Evolutionary conservation across 2,329 filamentous ascomycete species (phyloP).

Genomic region (Colletotrichum shisoi): DNA sequence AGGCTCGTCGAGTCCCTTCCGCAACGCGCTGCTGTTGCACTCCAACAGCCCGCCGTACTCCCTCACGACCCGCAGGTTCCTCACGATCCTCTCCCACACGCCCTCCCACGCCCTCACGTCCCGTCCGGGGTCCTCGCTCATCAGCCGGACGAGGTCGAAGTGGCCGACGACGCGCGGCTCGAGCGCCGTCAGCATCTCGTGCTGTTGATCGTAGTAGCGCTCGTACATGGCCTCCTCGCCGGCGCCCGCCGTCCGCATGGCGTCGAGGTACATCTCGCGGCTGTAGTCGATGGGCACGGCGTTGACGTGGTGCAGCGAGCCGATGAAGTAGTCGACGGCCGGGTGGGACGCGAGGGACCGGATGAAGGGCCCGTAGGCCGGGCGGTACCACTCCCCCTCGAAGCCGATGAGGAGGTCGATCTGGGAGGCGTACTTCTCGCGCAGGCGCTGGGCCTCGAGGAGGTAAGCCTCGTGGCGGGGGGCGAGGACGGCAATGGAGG

Average conservation of each 20-base stretch:
- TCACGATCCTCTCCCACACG: constrained; percentile 76
- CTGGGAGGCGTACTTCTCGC: constrained; percentile 70
- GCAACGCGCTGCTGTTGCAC: constrained; percentile 84
- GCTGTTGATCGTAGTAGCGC: constrained; percentile 88
- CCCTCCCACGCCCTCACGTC: constrained; percentile 64
- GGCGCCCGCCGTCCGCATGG: constrained; percentile 61
- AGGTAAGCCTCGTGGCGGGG: constrained; percentile 76
- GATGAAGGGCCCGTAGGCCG: constrained; percentile 67
- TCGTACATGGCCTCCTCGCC: constrained; percentile 77
- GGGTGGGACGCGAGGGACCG: constrained; percentile 65
- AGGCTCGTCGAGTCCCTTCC: constrained; percentile 89
- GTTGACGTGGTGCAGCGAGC: constrained; percentile 89
- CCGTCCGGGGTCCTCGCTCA: constrained; percentile 73
- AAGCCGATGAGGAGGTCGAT: constrained; percentile 89
- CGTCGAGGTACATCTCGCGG: constrained; percentile 68
- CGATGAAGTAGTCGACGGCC: constrained; percentile 86
- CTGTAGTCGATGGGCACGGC: constrained; percentile 91
- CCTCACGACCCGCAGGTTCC: constrained; percentile 77
- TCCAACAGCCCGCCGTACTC: constrained; percentile 84
- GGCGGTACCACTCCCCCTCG: constrained; percentile 90
- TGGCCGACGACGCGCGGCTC: constrained; percentile 85
- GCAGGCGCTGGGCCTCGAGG: constrained; percentile 75
- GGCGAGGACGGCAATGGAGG: constrained; percentile 58
- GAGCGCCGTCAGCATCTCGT: constrained; percentile 77
- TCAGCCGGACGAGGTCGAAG: constrained; percentile 87